Evolutionary conservation across 306 rosid species (phyloP), one percentile per base, ranked within the genome.

Genomic region (Abrus precatorius): DNA sequence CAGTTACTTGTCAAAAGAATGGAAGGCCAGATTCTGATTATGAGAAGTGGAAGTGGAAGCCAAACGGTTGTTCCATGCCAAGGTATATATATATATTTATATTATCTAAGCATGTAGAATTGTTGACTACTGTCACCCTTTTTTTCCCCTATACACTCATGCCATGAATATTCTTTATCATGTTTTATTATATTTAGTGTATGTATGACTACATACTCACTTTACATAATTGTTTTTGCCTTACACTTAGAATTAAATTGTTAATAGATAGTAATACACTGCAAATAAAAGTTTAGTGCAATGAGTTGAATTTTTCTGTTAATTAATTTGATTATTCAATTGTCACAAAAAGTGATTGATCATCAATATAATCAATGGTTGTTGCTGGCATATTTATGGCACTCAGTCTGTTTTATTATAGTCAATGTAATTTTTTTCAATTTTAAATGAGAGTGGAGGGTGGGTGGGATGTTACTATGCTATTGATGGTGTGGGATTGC

Each of bases 1-100:
- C 95, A 2, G 97, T 94, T 43, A 86, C 95, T 75, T 92, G 97
- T 79, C 98, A 83, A 28, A 90, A 77, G 71, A 92, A 94, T 84
- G 98, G 98, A 28, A 86, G 98, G 73, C 98, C 98, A 1, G 98
- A 92, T 85, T 94, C 94, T 6, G 90, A 92, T 56, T 92, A 94
- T 76, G 87, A 94, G 86, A 92, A 94, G 80, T 92, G 97, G 98
- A 88, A 78, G 50, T 94, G 98, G 98, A 87, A 89, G 85, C 98
- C 97, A 2, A 71, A 65, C 7, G 70, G 72, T 72, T 94, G 98
- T 78, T 85, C 95, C 13, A 73, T 94, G 57, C 95, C 89, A 11
- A 92, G 98, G 98, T 92, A 83, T 9, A 12, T n/a, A 1, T 28
- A 4, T 5, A 34, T 54, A 72, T 38, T 54, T 72, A 38, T 40